Base-by-base conservation (phyloP, 2,329 filamentous ascomycete genomes). In the Aureobasidium sp. region DNA sequence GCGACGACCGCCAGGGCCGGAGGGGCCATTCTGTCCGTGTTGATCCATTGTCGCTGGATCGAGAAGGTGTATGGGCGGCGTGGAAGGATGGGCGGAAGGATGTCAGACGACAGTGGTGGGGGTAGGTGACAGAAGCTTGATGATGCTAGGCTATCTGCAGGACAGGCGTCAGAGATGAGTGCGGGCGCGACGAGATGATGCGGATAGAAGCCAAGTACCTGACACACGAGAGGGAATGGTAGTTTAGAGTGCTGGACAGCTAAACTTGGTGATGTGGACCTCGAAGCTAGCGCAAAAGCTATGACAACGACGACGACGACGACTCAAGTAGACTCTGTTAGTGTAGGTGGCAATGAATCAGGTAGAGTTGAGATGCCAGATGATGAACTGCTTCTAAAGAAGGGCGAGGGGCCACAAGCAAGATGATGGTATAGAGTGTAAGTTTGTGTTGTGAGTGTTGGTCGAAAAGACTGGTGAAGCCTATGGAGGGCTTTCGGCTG, bases 1-100 rank as follows among this genome's bases (percentile, higher is more conserved):
- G 75, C 92, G 88, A 74, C 93, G 91, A 73, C 91, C 91, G 74
- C 87, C 79, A 71, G 90, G 90, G 69, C 91, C 91, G 71, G 77
- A 75, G 52, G 76, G 75, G 64, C 73, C 74, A 58, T 69, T 72
- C 74, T 81, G 78, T 63, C 76, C 75, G 76, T 86, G 75, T 68
- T 77, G 77, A 68, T 78, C 76, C 77, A 79, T 79, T 63, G 59
- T 65, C 25, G 57, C 15, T 34, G 10, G 54, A 27, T 59, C 44
- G 39, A 32, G 36, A 29, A 32, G 44, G 27, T 59, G 57, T 42
- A n/a, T 55, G 44, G 36, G 16, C 36, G 49, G 39, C 21, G 50
- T 39, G 7, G 27, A 62, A 55, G 50, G 42, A 62, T 44, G 59
- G 21, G 29, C 34, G 42, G 44, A 55, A 61, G 36, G 42, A 45